A percentile compares a stretch with the other conserved stretches of the same genome.
phyloP scores from a whole-genome alignment of 108 stramenopile genomes.

The Licmophora abbreviata region DNA sequence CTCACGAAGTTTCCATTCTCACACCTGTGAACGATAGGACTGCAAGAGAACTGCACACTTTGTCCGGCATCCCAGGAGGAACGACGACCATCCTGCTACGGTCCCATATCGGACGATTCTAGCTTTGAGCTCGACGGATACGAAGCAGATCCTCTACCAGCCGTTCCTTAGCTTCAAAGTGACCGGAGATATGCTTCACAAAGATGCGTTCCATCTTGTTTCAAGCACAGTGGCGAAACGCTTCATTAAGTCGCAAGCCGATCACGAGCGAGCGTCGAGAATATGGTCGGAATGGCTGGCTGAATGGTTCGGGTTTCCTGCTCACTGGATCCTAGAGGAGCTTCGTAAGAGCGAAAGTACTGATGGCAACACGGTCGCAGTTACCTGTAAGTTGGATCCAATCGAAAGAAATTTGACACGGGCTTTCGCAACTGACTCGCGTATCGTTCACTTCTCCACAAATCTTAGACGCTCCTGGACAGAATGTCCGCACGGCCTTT shows the following conservation, averaged over 20 bases:
- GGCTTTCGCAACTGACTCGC: too few relatives aligned
- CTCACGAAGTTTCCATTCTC: constrained; percentile 4
- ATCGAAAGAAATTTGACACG: too few relatives aligned
- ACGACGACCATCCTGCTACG: constrained; percentile 14
- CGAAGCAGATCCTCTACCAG: constrained; percentile 45
- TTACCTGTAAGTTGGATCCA: constrained; percentile 52
- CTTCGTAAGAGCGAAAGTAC: constrained; percentile 3
- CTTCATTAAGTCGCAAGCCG: constrained; percentile 3
- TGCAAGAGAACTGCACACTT: constrained; percentile 48
- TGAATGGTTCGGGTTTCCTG: constrained; percentile 66
- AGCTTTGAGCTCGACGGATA: constrained; percentile 30
- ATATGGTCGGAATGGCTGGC: constrained; percentile 72
- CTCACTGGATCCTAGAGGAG: constrained; percentile 38
- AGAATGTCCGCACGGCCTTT: constrained; percentile 57
- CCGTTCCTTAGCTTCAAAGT: constrained; percentile 45
- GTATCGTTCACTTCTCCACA: too few relatives aligned
- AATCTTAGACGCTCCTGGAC: constrained; percentile 50
- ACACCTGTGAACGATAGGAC: constrained; percentile 34
- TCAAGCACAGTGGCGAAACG: constrained; percentile 15
- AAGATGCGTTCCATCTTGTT: constrained; percentile 41
- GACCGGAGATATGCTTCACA: constrained; percentile 37
- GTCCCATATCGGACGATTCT: constrained; percentile 30
- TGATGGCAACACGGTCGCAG: constrained; percentile 10
- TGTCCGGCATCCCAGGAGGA: constrained; percentile 34
- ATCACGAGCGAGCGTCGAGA: constrained; percentile 39